Percentiles rank a stretch among this genome's conserved stretches.
Conservation (phyloP, 495 filamentous ascomycete genomes). For the Podospora fimiseda region DNA sequence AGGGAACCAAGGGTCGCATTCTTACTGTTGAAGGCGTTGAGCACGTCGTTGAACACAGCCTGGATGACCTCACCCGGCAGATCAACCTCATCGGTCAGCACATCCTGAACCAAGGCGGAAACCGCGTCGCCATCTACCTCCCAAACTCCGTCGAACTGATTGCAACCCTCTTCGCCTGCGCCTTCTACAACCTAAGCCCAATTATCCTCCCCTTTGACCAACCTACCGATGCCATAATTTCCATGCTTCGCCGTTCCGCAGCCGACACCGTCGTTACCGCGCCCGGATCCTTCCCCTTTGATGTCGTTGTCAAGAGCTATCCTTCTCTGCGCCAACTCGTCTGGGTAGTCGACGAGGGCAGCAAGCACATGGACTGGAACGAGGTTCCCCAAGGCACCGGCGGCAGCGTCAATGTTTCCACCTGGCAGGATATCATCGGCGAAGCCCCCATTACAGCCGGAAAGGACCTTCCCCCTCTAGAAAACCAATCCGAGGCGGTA, state of each 20-base stretch:
- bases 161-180: conserved; percentile 53
- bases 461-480: conserved; percentile 37
- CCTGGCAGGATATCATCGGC: conserved; percentile 80
- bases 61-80: conserved; percentile 68
- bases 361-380: conserved; percentile 84
- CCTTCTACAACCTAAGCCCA: conserved; percentile 76
- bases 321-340: conserved; percentile 68
- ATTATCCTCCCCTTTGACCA: conserved; percentile 80
- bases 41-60: conserved; percentile 59
- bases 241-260: conserved; percentile 59
- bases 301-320: conserved; percentile 59
- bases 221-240: conserved; percentile 55
- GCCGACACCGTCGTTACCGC: conserved; percentile 78
- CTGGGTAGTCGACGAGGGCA: conserved; percentile 91
- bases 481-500: conserved; percentile 42
- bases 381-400: conserved; percentile 70
- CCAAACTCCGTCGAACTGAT: conserved; percentile 91
- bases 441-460: conserved; percentile 47
- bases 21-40: conserved; percentile 74
- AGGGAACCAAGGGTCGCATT: conserved; percentile 66
- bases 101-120: conserved; percentile 59
- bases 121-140: conserved; percentile 81
- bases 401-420: conserved; percentile 64
- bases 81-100: conserved; percentile 82
- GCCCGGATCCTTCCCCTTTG: conserved; percentile 82